Evolutionary conservation across 176 grass and related monocot genomes (phyloP).

Genomic region (Elaeis guineensis): DNA sequence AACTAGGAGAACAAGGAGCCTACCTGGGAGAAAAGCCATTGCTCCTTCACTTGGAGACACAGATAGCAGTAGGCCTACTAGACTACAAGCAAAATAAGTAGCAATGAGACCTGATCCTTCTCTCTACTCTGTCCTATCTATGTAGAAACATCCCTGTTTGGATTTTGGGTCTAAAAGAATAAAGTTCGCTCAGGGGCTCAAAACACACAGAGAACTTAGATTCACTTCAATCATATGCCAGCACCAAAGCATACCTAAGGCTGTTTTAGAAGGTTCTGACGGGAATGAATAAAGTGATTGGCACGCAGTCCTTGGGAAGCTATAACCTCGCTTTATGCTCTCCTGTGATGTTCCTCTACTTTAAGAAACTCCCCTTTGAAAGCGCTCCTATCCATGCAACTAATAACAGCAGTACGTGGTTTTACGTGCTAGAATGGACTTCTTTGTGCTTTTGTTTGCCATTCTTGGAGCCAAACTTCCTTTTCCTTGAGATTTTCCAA

Average conservation of each 20-base stretch:
- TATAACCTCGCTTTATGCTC: background rate
- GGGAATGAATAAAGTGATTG: constrained; percentile 10
- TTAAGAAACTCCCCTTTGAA: background rate
- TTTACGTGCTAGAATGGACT: no score
- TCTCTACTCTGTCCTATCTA: no score
- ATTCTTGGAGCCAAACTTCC: no score
- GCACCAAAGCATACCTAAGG: constrained; percentile 17
- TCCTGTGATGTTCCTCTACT: background rate
- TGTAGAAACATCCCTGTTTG: constrained; percentile 17
- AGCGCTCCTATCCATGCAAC: no score
- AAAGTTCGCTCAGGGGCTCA: constrained; percentile 11
- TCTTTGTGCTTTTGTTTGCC: no score
- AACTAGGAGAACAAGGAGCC: constrained; percentile 12
- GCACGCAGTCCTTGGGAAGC: constrained; percentile 12
- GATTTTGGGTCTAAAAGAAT: constrained; percentile 21
- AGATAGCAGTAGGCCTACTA: no score
- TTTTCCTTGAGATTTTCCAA: no score
- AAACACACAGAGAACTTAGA: background rate
- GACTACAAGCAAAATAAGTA: no score
- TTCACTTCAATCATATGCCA: constrained; percentile 35
- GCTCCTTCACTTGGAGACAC: background rate
- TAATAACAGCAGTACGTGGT: no score
- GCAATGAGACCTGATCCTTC: no score
- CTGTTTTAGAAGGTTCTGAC: constrained; percentile 32
- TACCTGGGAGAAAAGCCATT: constrained; percentile 17